Percentiles rank a stretch among this genome's conserved stretches.
These are phyloP conservation scores for Aspergillus hiratsukae DNA, from an alignment of 2,329 filamentous ascomycete genomes.

Conservation along the genomic window DNA sequence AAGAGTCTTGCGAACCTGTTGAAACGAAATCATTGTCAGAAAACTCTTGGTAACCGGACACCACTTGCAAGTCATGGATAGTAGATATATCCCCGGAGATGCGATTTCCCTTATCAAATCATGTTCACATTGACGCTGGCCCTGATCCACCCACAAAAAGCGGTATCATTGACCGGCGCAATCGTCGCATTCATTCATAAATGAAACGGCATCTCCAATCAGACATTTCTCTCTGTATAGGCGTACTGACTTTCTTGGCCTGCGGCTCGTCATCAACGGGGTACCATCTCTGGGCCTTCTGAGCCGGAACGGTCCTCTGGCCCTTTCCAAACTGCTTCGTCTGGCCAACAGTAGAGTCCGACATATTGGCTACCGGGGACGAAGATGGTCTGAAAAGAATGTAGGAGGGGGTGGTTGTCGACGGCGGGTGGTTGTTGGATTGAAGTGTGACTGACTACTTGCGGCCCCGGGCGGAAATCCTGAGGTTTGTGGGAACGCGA, in stretches of 20 bases:
- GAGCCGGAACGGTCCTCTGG: conserved; percentile 80
- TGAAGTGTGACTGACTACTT: conserved; percentile 37
- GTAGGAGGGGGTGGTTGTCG: conserved; percentile 36
- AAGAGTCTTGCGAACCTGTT: conserved; percentile 88
- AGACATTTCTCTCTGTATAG: conserved; percentile 18
- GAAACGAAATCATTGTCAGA: conserved; percentile 22
- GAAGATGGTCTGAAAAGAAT: conserved; percentile 35
- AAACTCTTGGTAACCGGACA: conserved; percentile 4
- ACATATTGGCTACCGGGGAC: conserved; percentile 51
- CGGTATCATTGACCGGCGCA: conserved; percentile 19
- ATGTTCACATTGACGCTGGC: conserved; percentile 19
- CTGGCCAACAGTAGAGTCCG: conserved; percentile 50
- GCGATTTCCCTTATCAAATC: conserved; percentile 21
- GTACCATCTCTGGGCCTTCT: conserved; percentile 99
- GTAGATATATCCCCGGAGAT: conserved; percentile 8
- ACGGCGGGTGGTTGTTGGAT: conserved; percentile 39
- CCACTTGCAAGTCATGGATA: background rate
- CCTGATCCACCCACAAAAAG: conserved; percentile 11
- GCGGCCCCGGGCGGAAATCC: conserved; percentile 33
- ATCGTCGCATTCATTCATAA: conserved; percentile 29
- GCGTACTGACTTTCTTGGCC: conserved; percentile 85
- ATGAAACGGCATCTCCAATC: conserved; percentile 23
- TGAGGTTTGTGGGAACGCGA: conserved; percentile 43
- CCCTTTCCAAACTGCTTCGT: conserved; percentile 98
- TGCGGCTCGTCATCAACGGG: conserved; percentile 85